Conservation (phyloP, 176 grass and related monocot species). For the Aegilops longissima region DNA sequence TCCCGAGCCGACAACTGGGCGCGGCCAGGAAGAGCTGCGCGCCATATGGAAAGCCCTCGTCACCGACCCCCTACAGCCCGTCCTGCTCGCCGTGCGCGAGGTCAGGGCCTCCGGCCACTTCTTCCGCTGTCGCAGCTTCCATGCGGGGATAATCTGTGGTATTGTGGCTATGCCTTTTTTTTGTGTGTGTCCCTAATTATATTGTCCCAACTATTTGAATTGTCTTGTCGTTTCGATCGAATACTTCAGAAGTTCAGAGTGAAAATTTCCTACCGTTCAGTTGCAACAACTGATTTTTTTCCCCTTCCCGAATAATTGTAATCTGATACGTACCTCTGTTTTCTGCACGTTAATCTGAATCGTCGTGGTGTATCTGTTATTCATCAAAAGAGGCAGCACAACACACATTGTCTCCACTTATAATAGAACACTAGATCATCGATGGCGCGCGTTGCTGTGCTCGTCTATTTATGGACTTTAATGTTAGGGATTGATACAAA, state of each 20-base stretch:
- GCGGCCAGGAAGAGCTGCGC: constrained; percentile 16
- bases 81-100: constrained; percentile 2
- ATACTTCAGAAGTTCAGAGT: no score
- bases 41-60: constrained; percentile 23
- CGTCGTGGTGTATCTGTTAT: no score
- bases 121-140: not conserved
- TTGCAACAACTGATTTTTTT: not conserved
- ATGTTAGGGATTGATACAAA: no score
- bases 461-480: no score
- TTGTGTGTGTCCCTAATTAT: no score
- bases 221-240: not conserved
- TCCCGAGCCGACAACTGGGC: constrained; percentile 7
- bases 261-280: not conserved
- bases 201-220: not conserved
- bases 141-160: not conserved
- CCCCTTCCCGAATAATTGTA: not conserved
- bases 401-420: no score
- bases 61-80: not conserved
- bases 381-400: no score
- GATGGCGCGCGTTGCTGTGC: no score
- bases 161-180: not conserved
- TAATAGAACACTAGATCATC: no score
- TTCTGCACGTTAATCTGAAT: not conserved
- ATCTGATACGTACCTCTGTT: not conserved
- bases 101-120: not conserved